A percentile compares a stretch with the other conserved stretches of the same genome.
These are phyloP conservation scores for Leccinum subtestaceum DNA, from an alignment of 768 basidiomycete genomes.

Conservation along the genomic window DNA sequence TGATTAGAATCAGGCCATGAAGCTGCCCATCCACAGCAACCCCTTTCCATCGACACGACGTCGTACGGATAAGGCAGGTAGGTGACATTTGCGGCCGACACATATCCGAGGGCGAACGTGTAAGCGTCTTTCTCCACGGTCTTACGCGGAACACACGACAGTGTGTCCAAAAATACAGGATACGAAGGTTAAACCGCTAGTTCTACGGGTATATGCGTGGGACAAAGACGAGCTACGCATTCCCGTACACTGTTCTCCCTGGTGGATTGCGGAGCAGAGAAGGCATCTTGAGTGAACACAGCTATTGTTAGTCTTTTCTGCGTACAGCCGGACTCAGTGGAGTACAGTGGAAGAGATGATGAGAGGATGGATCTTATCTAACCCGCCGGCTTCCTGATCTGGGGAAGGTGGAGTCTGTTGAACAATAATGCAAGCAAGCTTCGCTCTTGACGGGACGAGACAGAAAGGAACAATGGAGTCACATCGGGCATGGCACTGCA, in stretches of 20 bases:
- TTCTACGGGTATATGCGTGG: background rate
- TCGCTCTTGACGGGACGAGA: background rate
- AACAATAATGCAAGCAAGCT: background rate
- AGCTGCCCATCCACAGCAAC: conserved; percentile 15
- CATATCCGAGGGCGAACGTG: conserved; percentile 4
- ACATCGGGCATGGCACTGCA: background rate
- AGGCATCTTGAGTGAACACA: conserved; percentile 9
- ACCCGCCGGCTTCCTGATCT: conserved; percentile 8
- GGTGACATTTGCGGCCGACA: background rate
- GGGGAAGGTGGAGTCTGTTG: background rate
- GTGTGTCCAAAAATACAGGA: background rate
- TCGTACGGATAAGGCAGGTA: conserved; percentile 16
- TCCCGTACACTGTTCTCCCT: conserved; percentile 12
- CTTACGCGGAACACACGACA: conserved; percentile 7
- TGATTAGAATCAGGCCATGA: conserved; percentile 6
- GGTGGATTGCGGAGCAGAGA: conserved; percentile 12
- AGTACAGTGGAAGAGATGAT: background rate
- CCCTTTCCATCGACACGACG: conserved; percentile 18
- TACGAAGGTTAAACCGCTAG: background rate
- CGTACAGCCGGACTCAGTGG: background rate
- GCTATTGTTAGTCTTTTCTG: conserved; percentile 14
- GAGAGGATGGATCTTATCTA: conserved; percentile 21
- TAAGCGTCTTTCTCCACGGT: conserved; percentile 3
- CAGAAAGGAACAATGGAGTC: background rate
- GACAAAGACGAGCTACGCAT: background rate